Evolutionary conservation across 805 yeast genomes (phyloP).

Genomic region (Grigorovia transvaalensis): DNA sequence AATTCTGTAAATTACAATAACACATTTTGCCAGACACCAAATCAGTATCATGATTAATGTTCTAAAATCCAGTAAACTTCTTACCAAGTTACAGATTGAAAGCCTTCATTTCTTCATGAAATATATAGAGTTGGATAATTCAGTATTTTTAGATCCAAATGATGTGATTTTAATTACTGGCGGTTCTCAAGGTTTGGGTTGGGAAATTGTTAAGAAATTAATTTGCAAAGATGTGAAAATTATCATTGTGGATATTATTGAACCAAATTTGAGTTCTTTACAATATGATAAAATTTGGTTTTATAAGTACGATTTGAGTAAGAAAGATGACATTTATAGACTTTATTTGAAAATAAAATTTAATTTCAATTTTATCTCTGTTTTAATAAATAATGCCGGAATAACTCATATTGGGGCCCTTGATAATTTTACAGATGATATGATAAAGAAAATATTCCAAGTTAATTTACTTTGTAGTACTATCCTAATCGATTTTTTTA

Average conservation of each 20-base stretch:
- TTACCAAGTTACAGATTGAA: neutral
- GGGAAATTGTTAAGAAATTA: slow-evolving; percentile 43
- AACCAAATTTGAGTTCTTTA: slow-evolving; percentile 21
- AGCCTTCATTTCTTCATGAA: neutral
- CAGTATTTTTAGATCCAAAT: neutral
- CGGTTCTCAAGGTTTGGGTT: slow-evolving; percentile 73
- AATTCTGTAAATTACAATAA: no score
- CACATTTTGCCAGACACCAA: no score
- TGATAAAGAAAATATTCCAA: slow-evolving; percentile 50
- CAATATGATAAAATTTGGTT: slow-evolving; percentile 37
- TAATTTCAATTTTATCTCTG: slow-evolving; percentile 49
- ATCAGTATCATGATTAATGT: no score
- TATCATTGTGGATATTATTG: slow-evolving; percentile 52
- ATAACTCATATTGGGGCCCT: slow-evolving; percentile 50
- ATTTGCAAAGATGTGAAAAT: slow-evolving; percentile 37
- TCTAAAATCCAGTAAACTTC: neutral
- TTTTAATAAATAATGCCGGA: slow-evolving; percentile 82
- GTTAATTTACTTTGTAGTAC: slow-evolving; percentile 66
- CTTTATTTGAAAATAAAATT: slow-evolving; percentile 32
- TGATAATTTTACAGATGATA: slow-evolving; percentile 42
- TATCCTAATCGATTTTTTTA: slow-evolving; percentile 54
- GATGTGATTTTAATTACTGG: slow-evolving; percentile 66
- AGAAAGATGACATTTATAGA: slow-evolving; percentile 34
- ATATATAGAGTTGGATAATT: neutral
- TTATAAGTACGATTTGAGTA: slow-evolving; percentile 61